Evolutionary conservation across 148 eudicot species (phyloP), one percentile per base, ranked within the genome.

Genomic region (Mesembryanthemum crystallinum): DNA sequence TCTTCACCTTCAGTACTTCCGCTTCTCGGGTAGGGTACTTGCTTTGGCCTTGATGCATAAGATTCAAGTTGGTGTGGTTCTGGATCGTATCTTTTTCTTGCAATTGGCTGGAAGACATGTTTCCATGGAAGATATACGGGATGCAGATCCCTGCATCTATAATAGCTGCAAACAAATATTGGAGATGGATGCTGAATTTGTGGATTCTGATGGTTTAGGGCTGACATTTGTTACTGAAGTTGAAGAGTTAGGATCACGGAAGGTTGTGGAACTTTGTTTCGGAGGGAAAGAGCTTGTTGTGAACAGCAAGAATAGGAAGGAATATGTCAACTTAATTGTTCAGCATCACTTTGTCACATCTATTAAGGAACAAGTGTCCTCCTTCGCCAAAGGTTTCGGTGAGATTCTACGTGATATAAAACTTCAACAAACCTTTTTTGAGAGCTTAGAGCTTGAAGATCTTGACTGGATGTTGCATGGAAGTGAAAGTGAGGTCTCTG

Each of bases 21-120:
- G 74, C 67, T 95, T 95, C 81, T 77, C 94, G 55, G 98, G 98
- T 57, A 87, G 97, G 83, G 82, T 95, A 21, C 72, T 92, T 75
- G 98, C 97, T 69, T 78, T 95, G 79, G 94, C 97, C 55, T 80
- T 95, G 85, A 88, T 92, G 89, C 90, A 95, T 77, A 95, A 90
- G 81, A 81, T 95, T 70, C 98, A 95, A 81, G 81, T 95, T 77
- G 98, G 98, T 70, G 82, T 92, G 62, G 87, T 87, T 57, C 86
- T 95, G 29, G 98, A 95, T 81, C 97, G 94, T 75, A 86, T 83
- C 33, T 87, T 94, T 77, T 84, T 85, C 81, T 72, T 86, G 77
- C 97, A 92, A 84, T 80, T 94, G 77, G 91, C 97, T 79, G 89
- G 92, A 65, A 74, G 67, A 52, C 28, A 35, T 18, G 78, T 94